These are phyloP conservation scores for Circinella umbellata DNA, from an alignment of 371 early-diverging fungal genomes.

Conservation along the genomic window DNA sequence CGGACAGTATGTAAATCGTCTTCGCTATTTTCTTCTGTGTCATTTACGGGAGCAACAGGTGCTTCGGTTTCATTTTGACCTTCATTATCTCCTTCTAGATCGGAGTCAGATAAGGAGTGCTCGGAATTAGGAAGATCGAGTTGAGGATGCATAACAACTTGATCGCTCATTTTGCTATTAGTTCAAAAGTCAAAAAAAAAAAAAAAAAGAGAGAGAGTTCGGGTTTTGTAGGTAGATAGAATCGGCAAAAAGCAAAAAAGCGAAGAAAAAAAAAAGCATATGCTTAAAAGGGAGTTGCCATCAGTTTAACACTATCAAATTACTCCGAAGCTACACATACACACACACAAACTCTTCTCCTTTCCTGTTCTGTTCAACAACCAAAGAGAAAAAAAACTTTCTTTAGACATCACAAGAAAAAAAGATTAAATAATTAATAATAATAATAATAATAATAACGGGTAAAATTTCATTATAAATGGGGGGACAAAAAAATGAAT, in stretches of 20 bases:
- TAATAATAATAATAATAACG: too few relatives aligned
- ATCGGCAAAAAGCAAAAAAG: background rate
- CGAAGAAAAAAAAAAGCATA: background rate
- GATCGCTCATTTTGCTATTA: slow-evolving; percentile 4
- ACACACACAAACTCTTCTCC: too few relatives aligned
- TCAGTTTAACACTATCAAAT: too few relatives aligned
- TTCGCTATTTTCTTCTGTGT: slow-evolving; percentile 3
- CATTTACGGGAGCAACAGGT: slow-evolving; percentile 12
- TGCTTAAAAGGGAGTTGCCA: too few relatives aligned
- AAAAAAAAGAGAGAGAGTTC: too few relatives aligned
- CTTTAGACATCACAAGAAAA: background rate
- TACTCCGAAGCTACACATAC: too few relatives aligned
- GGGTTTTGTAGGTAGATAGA: too few relatives aligned
- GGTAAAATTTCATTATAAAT: too few relatives aligned
- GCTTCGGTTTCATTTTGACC: slow-evolving; percentile 8
- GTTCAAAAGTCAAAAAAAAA: background rate
- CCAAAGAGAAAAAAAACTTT: background rate
- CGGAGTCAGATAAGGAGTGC: background rate
- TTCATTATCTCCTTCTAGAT: slow-evolving; percentile 22
- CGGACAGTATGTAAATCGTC: slow-evolving; percentile 32
- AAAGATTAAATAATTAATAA: background rate
- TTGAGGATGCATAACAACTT: slow-evolving; percentile 16
- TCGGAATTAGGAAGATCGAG: slow-evolving; percentile 7
- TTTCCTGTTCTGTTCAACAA: too few relatives aligned
- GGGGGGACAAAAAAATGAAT: too few relatives aligned